A percentile compares a stretch with the other conserved stretches of the same genome.
Evolutionary conservation across 2,329 filamentous ascomycete genomes (phyloP).

Genomic region (Biscogniauxia marginata): DNA sequence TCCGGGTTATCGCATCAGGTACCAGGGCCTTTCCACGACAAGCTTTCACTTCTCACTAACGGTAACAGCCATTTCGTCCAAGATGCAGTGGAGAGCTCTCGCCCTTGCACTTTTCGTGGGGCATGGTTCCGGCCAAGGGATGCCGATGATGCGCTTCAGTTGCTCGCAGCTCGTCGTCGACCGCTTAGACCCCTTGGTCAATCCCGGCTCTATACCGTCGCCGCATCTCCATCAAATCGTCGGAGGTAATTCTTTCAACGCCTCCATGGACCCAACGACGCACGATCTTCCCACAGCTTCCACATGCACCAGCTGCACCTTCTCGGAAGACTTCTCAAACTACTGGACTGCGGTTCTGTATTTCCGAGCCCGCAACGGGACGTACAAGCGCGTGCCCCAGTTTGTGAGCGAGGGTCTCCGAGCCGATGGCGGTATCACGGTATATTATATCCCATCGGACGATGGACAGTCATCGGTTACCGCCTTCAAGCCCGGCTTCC

Average conservation of each 20-base stretch:
- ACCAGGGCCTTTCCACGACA: conserved; percentile 7
- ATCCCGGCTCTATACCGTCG: conserved; percentile 46
- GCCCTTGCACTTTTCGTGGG: conserved; percentile 16
- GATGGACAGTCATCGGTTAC: conserved; percentile 39
- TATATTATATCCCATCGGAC: conserved; percentile 46
- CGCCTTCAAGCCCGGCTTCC: conserved; percentile 48
- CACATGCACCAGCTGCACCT: conserved; percentile 40
- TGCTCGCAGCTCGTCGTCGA: conserved; percentile 53
- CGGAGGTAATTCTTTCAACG: conserved; percentile 47
- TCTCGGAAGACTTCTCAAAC: conserved; percentile 35
- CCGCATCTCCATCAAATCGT: conserved; percentile 57
- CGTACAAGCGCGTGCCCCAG: conserved; percentile 32
- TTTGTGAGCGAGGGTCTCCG: conserved; percentile 53
- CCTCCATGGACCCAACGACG: conserved; percentile 37
- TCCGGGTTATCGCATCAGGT: conserved; percentile 9
- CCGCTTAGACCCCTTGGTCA: conserved; percentile 36
- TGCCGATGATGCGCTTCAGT: conserved; percentile 37
- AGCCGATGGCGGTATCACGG: conserved; percentile 42
- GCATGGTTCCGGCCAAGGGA: conserved; percentile 21
- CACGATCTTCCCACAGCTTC: conserved; percentile 36
- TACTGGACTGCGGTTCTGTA: conserved; percentile 35
- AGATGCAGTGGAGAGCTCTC: conserved; percentile 24
- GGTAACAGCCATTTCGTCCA: conserved; percentile 11
- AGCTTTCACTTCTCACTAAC: conserved; percentile 11
- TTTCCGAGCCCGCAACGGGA: conserved; percentile 33